Evolutionary conservation across 192 early-diverging fungal genomes (phyloP), one percentile per base, ranked within the genome.

Genomic region (Gryganskiella cystojenkinii): DNA sequence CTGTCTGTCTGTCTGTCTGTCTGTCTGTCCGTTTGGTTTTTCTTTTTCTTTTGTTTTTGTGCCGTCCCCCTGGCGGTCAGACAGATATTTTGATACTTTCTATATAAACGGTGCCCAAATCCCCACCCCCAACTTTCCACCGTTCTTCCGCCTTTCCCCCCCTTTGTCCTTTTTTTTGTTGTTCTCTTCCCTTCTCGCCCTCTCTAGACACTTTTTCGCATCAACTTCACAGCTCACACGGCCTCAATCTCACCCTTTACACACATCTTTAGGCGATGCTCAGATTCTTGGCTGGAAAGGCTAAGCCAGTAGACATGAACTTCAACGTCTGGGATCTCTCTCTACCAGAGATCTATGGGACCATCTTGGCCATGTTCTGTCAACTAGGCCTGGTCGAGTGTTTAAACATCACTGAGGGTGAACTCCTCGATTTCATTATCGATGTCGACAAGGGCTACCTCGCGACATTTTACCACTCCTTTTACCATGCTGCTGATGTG

Each of bases 401-500:
- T 19, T 74, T 90, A 25, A 81, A 86, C 64, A 86, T 90, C 31
- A 74, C 88, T 9, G 80, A 83, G 20, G 85, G 87, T 40, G 86
- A 90, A 58, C 80, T 98, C 52, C 86, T 98, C 20, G 92, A 95
- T 55, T 96, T 98, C 67, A 83, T 93, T 40, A 85, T 94, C 34
- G 95, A 95, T 59, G 89, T 98, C 34, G 91, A 92, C 62, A 61
- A 84, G 46, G 92, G 92, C 31, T 98, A 98, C 72, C 80, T 86
- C n/a, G 78, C 86, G n/a, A 94, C 93, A 55, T 93, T 92, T 5
- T 98, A 98, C 59, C 96, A 98, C 73, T 94, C 92, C 11, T 98
- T 96, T 72, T 91, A 91, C 73, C 96, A 98, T 66, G 95, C 95
- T 15, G 87, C 93, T 2, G 96, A 98, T 83, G 96, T 98, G 0